Conservation (phyloP, 1,139 yeast species). For the Pichia sp. region DNA sequence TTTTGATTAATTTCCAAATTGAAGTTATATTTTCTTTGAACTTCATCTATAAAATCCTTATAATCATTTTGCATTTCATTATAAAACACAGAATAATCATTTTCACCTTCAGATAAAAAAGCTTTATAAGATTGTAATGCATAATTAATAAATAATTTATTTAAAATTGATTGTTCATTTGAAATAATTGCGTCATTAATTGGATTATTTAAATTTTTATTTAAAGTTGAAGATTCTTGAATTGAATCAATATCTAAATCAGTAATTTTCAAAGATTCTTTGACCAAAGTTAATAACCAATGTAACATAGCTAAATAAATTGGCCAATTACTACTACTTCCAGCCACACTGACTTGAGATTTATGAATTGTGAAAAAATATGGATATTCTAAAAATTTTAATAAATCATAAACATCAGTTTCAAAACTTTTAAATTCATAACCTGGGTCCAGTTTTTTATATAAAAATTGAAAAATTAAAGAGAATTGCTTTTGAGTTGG, state of each 20-base stretch:
- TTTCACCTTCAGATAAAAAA: constrained; percentile 52
- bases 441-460: constrained; percentile 72
- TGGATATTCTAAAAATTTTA: constrained; percentile 69
- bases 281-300: constrained; percentile 63
- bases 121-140: constrained; percentile 62
- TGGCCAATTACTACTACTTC: constrained; percentile 81
- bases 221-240: constrained; percentile 16
- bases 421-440: constrained; percentile 67
- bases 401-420: constrained; percentile 62
- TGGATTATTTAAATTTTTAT: constrained; percentile 16
- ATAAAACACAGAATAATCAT: constrained; percentile 51
- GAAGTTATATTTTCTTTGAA: constrained; percentile 35
- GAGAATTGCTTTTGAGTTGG: constrained; percentile 90
- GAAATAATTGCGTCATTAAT: constrained; percentile 20
- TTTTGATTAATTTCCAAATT: constrained; percentile 40
- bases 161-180: constrained; percentile 24
- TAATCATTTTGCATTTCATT: constrained; percentile 54
- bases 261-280: constrained; percentile 33
- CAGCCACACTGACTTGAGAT: constrained; percentile 85
- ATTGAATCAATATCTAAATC: constrained; percentile 32
- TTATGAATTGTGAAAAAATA: constrained; percentile 73
- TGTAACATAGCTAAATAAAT: constrained; percentile 72
- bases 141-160: constrained; percentile 47
- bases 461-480: constrained; percentile 72
- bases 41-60: constrained; percentile 34